Percentiles rank a stretch among this genome's conserved stretches.
phyloP scores from a whole-genome alignment of 495 filamentous ascomycete species.

The Pseudoneurospora amorphoporcata region DNA sequence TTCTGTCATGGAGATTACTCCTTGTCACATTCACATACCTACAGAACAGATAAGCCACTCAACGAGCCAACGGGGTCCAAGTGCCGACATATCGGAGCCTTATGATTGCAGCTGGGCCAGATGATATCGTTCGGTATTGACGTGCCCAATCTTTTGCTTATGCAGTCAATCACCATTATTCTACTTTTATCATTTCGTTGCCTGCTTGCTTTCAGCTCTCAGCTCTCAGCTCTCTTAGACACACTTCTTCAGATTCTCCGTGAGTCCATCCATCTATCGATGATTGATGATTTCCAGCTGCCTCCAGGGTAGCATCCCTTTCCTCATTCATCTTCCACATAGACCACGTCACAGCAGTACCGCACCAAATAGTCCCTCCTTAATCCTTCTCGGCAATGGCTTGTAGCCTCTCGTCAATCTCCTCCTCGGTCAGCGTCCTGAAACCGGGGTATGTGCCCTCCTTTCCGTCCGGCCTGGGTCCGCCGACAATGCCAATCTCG shows the following conservation, averaged over 20 bases:
- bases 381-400: conserved; percentile 97
- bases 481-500: conserved; percentile 93
- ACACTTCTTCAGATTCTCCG: not conserved
- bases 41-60: not conserved
- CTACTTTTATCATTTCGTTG: not conserved
- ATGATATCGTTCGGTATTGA: not conserved
- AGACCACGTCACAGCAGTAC: conserved; percentile 3
- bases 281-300: not conserved
- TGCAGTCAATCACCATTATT: not conserved
- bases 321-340: conserved; percentile 3
- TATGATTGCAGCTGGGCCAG: not conserved
- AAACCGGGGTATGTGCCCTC: conserved; percentile 70
- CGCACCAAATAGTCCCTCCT: conserved; percentile 10
- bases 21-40: not conserved
- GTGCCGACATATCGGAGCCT: not conserved
- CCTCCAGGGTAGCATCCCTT: conserved; percentile 7
- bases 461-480: conserved; percentile 64
- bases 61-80: not conserved
- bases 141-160: not conserved
- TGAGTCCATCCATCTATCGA: not conserved
- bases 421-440: conserved; percentile 85
- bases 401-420: conserved; percentile 97
- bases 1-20: not conserved
- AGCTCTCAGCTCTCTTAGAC: not conserved
- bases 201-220: not conserved